Percentiles rank a stretch among this genome's conserved stretches.
Evolutionary conservation across 768 basidiomycete species (phyloP).

Genomic region (Lactarius vividus): DNA sequence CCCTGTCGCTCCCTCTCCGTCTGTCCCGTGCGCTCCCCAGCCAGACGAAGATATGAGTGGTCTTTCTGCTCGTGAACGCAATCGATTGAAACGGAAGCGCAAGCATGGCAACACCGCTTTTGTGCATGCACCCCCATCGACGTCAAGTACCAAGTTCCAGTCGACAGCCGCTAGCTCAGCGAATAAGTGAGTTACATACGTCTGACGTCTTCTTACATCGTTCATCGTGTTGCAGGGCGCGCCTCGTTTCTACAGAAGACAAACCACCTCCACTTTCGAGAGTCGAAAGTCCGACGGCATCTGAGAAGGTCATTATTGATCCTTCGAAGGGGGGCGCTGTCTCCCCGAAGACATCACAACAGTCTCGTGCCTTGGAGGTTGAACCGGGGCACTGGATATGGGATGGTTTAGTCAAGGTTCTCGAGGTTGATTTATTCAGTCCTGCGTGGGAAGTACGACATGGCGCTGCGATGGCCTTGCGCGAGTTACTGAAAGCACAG

Average conservation of each 20-base stretch:
- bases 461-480: conserved; percentile 86
- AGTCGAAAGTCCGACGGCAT: conserved; percentile 53
- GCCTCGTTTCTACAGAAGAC: conserved; percentile 67
- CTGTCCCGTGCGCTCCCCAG: conserved; percentile 39
- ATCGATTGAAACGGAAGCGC: conserved; percentile 92
- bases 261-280: conserved; percentile 47
- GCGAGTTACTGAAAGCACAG: conserved; percentile 83
- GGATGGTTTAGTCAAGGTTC: conserved; percentile 75
- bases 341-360: conserved; percentile 70
- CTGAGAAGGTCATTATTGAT: conserved; percentile 73
- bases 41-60: conserved; percentile 49
- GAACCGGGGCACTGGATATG: conserved; percentile 77
- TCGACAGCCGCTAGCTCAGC: conserved; percentile 55
- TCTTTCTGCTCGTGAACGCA: conserved; percentile 89
- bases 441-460: conserved; percentile 92
- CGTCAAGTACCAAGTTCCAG: conserved; percentile 58
- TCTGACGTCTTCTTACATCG: neutral
- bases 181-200: conserved; percentile 48
- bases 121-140: conserved; percentile 63
- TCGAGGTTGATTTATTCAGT: conserved; percentile 82
- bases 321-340: conserved; percentile 85
- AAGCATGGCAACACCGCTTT: conserved; percentile 83
- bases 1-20: conserved; percentile 48
- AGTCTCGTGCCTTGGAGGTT: conserved; percentile 76
- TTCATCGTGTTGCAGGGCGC: conserved; percentile 49